phyloP scores from a whole-genome alignment of 331 rosid genomes.

The Dryas integrifolia region DNA sequence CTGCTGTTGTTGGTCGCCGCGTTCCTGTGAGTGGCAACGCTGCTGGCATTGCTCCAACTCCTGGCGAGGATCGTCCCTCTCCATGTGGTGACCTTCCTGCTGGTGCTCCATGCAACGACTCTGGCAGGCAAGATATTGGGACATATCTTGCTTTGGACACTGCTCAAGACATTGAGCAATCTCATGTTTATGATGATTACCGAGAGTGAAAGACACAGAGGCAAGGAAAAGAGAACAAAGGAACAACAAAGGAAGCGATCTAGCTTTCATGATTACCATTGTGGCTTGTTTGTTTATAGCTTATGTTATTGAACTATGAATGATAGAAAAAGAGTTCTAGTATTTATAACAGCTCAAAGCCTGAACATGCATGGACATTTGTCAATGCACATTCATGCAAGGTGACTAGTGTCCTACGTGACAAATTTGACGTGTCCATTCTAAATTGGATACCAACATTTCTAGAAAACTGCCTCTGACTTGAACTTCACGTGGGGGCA shows the following conservation, averaged over 20 bases:
- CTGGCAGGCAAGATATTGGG: constrained; percentile 22
- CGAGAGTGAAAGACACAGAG: constrained; percentile 20
- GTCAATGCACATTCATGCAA: constrained; percentile 35
- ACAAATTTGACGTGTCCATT: constrained; percentile 26
- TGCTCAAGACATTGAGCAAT: constrained; percentile 19
- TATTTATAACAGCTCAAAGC: constrained; percentile 28
- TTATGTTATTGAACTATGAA: neutral
- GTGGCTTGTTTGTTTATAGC: neutral
- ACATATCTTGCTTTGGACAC: constrained; percentile 12
- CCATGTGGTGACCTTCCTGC: neutral
- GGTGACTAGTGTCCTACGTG: constrained; percentile 46
- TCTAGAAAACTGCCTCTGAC: neutral
- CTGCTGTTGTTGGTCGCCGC: constrained; percentile 9
- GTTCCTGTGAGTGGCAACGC: constrained; percentile 7
- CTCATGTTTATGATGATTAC: neutral
- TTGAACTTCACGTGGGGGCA: constrained; percentile 16
- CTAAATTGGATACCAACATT: no score
- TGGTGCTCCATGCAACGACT: constrained; percentile 27
- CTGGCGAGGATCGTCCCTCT: neutral
- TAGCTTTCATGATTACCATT: constrained; percentile 26
- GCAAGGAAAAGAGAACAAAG: constrained; percentile 42
- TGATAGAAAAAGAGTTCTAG: neutral
- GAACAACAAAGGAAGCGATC: constrained; percentile 28
- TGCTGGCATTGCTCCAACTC: constrained; percentile 6
- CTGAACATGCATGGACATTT: constrained; percentile 17